Evolutionary conservation across 2,329 filamentous ascomycete species (phyloP), one percentile per base, ranked within the genome.

Genomic region (Talaromyces funiculosus): DNA sequence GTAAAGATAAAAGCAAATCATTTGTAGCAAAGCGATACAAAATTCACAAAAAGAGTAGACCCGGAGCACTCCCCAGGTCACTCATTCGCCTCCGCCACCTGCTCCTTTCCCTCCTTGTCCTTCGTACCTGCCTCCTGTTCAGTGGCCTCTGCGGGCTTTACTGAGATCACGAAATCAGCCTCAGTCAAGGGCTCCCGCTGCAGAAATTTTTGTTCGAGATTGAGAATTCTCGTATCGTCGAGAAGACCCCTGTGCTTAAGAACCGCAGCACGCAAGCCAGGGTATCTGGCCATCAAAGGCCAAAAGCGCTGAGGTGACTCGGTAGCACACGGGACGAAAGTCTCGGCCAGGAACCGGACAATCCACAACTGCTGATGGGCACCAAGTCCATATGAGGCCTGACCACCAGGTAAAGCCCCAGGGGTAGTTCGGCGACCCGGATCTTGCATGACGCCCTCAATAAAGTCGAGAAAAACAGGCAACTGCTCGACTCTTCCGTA

Each of bases 401-500:
- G 47, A 29, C 10, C 29, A 33, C 5, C 10, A 7, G 20, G 29
- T 20, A 12, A 33, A 7, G 26, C 5, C 2, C 10, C 18, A 1
- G 18, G n/a, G 5, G 5, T 29, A 7, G 9, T 22, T 14, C n/a
- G n/a, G 29, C 29, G 29, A 22, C n/a, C 10, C 10, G 29, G 35
- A 33, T 33, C n/a, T 29, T 51, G 29, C 18, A 18, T 49, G 31
- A 53, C 45, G 4, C 7, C 18, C 4, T 61, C 59, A 20, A 61
- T 61, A 10, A 57, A 53, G 9, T 61, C 45, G 5, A 61, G 47
- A 10, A 57, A 24, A 16, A 57, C 8, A 14, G 54, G 20, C 4
- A 43, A n/a, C 24, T 61, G 59, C 0, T 6, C 42, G 5, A 42
- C 16, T 42, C 53, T 38, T 8, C 59, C 45, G 26, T 51, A 53